Evolutionary conservation across 495 filamentous ascomycete genomes (phyloP), one percentile per base, ranked within the genome.

Genomic region (Penicillium robsamsonii): DNA sequence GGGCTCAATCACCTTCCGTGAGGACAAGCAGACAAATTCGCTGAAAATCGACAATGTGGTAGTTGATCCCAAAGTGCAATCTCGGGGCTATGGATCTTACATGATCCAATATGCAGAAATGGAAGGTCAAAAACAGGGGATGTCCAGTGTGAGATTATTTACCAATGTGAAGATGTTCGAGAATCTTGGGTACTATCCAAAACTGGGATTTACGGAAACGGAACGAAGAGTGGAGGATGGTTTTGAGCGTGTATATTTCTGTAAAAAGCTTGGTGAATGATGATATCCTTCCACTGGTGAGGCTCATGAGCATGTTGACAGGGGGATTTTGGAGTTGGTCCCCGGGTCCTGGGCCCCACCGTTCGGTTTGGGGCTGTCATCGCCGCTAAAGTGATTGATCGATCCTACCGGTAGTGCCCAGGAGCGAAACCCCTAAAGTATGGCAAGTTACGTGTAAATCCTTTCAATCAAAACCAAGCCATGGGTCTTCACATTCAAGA

Each of bases 81-180:
- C 68, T 18, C 60, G 48, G 29, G 72, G 72, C 2, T 75, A 72
- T 44, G 72, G 69, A 13, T 61, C 63, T 9, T 45, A 63, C 1
- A 49, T 74, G 40, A 63, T 74, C 61, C 46, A 54, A 0, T 45
- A 50, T 31, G 66, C 56, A 0, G 66, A 68, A 42, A 35, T 40
- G 2, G 17, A 56, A 41, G 63, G 58, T 0, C 43, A 29, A 22
- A 40, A 44, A 15, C 42, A 55, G 0, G 33, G 41, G 29, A 12
- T 56, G 30, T 2, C 31, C 5, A 4, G 61, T 57, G 1, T 75
- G 17, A 67, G 52, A 1, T 55, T 75, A 2, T 74, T 61, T 42
- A 74, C 72, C 0, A 75, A 75, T 62, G 68, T 64, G 38, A 71
- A 70, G 25, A 75, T 74, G 72, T 56, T 65, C 45, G 71, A 75